Percentiles rank a stretch among this genome's conserved stretches.
These are phyloP conservation scores for Sarocladium strictum DNA, from an alignment of 2,329 filamentous ascomycete genomes.

Conservation along the genomic window DNA sequence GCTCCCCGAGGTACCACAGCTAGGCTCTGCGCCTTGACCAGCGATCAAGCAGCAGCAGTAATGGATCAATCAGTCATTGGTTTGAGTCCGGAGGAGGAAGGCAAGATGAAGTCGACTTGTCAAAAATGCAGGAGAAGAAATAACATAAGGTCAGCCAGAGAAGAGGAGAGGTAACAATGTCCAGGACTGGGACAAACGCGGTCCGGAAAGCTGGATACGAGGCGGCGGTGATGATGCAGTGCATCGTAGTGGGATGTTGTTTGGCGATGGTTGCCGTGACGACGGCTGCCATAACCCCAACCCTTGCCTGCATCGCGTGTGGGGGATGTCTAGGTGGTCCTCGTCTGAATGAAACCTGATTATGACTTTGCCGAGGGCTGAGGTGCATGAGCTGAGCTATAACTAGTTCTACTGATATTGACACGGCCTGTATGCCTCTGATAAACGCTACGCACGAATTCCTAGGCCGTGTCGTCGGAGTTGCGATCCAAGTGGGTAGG, in stretches of 20 bases:
- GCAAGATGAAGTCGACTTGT: neutral
- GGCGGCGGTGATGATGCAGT: neutral
- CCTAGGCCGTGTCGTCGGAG: neutral
- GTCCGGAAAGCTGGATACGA: neutral
- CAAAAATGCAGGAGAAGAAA: neutral
- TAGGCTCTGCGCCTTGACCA: neutral
- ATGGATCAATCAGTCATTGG: neutral
- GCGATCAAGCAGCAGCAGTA: neutral
- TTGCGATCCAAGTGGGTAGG: neutral
- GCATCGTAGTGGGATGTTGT: slow-evolving; percentile 7
- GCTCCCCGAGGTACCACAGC: neutral
- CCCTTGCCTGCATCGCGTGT: neutral
- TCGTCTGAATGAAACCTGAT: neutral
- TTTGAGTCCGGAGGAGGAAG: neutral
- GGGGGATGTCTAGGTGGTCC: neutral
- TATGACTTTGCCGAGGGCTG: neutral
- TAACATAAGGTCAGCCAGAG: neutral
- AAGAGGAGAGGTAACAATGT: neutral
- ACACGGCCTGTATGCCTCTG: neutral
- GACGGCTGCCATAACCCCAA: neutral
- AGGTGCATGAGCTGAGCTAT: neutral
- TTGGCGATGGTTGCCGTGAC: slow-evolving; percentile 5
- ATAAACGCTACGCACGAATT: neutral
- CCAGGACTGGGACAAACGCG: neutral
- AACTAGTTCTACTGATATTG: neutral